A percentile compares a stretch with the other conserved stretches of the same genome.
Conservation (phyloP, 129 eudicot species). For the Dittrichia graveolens region DNA sequence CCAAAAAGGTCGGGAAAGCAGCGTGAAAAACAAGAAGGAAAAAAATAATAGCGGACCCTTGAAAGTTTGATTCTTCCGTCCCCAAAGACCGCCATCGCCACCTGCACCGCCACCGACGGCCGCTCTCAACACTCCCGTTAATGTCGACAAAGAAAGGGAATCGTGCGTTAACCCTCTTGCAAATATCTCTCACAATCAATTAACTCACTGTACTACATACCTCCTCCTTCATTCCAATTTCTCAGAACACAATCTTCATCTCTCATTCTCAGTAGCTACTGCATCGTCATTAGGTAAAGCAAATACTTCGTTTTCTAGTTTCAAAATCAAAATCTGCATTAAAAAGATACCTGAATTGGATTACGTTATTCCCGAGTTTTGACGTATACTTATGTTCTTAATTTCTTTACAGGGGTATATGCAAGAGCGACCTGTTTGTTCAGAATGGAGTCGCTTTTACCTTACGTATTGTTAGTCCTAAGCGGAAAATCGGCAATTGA, state of each 20-base stretch:
- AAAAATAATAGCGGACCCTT: too few relatives aligned
- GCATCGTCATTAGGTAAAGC: constrained; percentile 30
- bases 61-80: too few relatives aligned
- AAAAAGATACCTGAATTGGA: neutral
- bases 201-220: constrained; percentile 29
- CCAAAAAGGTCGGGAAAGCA: too few relatives aligned
- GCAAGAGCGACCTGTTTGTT: neutral
- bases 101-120: too few relatives aligned
- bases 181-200: too few relatives aligned
- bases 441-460: constrained; percentile 52
- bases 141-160: too few relatives aligned
- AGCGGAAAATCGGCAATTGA: constrained; percentile 67
- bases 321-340: neutral
- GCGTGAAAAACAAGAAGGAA: too few relatives aligned
- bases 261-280: constrained; percentile 27
- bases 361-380: neutral
- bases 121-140: too few relatives aligned
- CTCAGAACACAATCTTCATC: constrained; percentile 6
- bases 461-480: constrained; percentile 43
- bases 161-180: too few relatives aligned
- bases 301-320: neutral
- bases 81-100: too few relatives aligned
- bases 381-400: neutral
- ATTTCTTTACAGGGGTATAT: neutral
- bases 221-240: constrained; percentile 4